These are phyloP conservation scores for Excoecaria cochinchinensis DNA, from an alignment of 345 rosid genomes.

Conservation along the genomic window DNA sequence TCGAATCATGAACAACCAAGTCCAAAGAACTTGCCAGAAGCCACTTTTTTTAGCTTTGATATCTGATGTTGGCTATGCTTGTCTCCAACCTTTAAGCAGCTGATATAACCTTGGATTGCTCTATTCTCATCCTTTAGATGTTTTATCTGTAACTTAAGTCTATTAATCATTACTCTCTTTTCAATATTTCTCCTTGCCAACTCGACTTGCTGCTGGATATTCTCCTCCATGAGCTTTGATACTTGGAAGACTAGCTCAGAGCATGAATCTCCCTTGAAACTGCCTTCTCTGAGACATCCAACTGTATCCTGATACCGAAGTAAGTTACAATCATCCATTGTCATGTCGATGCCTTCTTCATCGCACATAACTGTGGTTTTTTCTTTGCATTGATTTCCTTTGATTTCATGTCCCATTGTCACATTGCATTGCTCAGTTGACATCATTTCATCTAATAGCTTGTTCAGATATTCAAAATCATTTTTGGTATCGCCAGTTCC, in stretches of 20 bases:
- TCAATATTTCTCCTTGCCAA: conserved; percentile 48
- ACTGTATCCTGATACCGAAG: conserved; percentile 5
- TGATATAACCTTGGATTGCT: conserved; percentile 30
- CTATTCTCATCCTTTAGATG: conserved; percentile 39
- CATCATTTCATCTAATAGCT: conserved; percentile 19
- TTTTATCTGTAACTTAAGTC: conserved; percentile 32
- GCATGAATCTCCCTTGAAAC: conserved; percentile 23
- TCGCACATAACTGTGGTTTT: conserved; percentile 4
- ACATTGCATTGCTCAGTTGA: conserved; percentile 13
- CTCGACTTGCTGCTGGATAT: conserved; percentile 41
- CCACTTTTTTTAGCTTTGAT: conserved; percentile 23
- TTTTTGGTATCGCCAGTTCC: conserved; percentile 12
- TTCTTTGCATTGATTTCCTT: conserved; percentile 12
- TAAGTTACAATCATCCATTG: background rate
- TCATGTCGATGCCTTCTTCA: conserved; percentile 9
- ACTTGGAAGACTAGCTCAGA: conserved; percentile 31
- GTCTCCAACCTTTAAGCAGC: conserved; percentile 18
- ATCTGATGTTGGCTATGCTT: conserved; percentile 26
- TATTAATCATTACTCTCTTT: conserved; percentile 38
- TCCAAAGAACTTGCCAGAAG: conserved; percentile 32
- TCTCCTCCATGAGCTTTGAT: conserved; percentile 48
- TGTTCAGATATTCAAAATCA: conserved; percentile 21
- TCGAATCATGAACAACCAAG: conserved; percentile 23
- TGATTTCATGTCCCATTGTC: background rate
- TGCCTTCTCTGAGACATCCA: conserved; percentile 4